These are phyloP conservation scores for Otatea glauca DNA, from an alignment of 176 grass and related monocot species.

Conservation along the genomic window DNA sequence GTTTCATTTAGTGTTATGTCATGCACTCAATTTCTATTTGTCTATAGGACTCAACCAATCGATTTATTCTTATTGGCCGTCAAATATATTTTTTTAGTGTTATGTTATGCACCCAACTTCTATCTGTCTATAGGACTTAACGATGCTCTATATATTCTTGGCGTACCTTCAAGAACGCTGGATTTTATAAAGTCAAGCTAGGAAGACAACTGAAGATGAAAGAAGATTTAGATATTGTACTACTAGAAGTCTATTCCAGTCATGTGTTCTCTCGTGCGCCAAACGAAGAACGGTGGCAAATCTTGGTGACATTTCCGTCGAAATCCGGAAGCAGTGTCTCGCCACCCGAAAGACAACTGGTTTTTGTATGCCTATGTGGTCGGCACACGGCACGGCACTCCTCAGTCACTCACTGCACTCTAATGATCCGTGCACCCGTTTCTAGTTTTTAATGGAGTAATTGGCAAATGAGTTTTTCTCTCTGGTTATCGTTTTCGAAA, in stretches of 20 bases:
- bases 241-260: neutral
- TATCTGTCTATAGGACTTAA: too few species aligned
- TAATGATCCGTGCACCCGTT: neutral
- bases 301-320: neutral
- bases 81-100: too few species aligned
- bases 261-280: neutral
- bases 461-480: too few species aligned
- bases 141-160: too few species aligned
- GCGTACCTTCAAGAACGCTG: neutral
- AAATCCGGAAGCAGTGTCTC: neutral
- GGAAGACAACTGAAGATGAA: neutral
- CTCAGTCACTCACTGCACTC: neutral
- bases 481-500: too few species aligned
- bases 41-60: too few species aligned
- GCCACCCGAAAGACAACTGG: neutral
- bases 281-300: neutral
- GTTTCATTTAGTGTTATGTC: too few species aligned
- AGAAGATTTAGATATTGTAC: neutral
- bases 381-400: too few species aligned
- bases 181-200: neutral
- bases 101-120: too few species aligned
- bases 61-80: too few species aligned
- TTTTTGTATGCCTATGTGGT: conserved; percentile 32
- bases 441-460: neutral
- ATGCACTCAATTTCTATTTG: too few species aligned